phyloP scores from a whole-genome alignment of 1,139 yeast species.

The Candida anutae region DNA sequence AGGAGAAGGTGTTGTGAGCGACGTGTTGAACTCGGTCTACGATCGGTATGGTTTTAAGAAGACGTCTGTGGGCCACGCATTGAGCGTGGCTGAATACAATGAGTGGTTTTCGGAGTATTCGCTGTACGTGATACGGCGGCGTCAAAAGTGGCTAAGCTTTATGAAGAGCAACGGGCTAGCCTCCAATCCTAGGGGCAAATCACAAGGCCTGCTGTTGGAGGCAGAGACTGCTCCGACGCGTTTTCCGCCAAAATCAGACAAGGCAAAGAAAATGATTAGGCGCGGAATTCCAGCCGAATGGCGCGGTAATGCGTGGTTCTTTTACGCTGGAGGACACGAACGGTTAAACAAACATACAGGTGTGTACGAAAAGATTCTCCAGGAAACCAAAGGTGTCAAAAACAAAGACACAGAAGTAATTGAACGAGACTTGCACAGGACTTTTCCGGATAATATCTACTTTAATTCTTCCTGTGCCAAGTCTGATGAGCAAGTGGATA shows the following conservation, averaged over 20 bases:
- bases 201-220: too few species aligned
- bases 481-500: background rate
- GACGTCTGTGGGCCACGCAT: conserved; percentile 35
- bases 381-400: conserved; percentile 41
- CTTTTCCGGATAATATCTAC: conserved; percentile 86
- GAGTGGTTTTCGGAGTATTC: conserved; percentile 67
- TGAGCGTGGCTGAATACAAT: conserved; percentile 54
- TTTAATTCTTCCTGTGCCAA: conserved; percentile 33
- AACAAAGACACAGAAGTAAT: conserved; percentile 84
- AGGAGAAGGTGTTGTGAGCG: conserved; percentile 2
- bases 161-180: conserved; percentile 63
- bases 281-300: conserved; percentile 95
- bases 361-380: conserved; percentile 59
- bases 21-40: conserved; percentile 27
- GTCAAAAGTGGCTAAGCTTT: conserved; percentile 65
- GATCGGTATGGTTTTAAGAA: conserved; percentile 88
- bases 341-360: conserved; percentile 62
- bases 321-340: conserved; percentile 88
- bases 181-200: conserved; percentile 18
- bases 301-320: conserved; percentile 97
- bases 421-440: conserved; percentile 85
- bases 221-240: conserved; percentile 38
- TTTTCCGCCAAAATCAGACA: conserved; percentile 81
- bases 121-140: conserved; percentile 53
- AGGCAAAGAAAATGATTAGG: conserved; percentile 72